phyloP scores from a whole-genome alignment of 352 stramenopile species.

The Phytophthora cactorum region DNA sequence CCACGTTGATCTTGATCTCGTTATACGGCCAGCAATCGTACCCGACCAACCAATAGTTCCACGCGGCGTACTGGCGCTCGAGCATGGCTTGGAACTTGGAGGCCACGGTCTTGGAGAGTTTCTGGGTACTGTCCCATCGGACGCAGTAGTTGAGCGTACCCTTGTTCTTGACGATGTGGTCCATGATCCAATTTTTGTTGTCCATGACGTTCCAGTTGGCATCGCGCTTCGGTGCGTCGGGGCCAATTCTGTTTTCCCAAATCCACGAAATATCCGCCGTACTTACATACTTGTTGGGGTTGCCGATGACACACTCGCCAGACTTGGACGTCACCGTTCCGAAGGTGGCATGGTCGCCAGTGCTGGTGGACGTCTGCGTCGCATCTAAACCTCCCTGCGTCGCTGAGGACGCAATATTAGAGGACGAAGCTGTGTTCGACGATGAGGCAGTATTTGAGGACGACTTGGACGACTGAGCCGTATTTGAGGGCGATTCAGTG shows the following conservation, averaged over 20 bases:
- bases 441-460: constrained; percentile 8
- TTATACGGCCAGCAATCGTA: constrained; percentile 33
- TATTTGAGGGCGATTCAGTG: constrained; percentile 22
- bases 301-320: background rate
- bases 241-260: background rate
- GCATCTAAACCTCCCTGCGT: constrained; percentile 14
- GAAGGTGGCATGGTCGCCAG: constrained; percentile 2
- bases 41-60: background rate
- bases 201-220: background rate
- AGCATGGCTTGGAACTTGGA: background rate
- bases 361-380: constrained; percentile 17
- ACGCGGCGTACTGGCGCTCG: background rate
- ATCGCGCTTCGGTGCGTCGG: background rate
- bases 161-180: background rate
- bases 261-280: background rate
- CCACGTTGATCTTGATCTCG: constrained; percentile 32
- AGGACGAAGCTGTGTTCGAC: background rate
- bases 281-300: background rate
- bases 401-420: background rate
- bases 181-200: background rate
- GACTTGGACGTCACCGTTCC: background rate
- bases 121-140: background rate
- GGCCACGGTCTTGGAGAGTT: background rate
- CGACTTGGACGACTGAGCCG: constrained; percentile 1
- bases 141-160: background rate